Base-by-base conservation (phyloP, 192 early-diverging fungal genomes). In the Umbelopsis isabellina region DNA sequence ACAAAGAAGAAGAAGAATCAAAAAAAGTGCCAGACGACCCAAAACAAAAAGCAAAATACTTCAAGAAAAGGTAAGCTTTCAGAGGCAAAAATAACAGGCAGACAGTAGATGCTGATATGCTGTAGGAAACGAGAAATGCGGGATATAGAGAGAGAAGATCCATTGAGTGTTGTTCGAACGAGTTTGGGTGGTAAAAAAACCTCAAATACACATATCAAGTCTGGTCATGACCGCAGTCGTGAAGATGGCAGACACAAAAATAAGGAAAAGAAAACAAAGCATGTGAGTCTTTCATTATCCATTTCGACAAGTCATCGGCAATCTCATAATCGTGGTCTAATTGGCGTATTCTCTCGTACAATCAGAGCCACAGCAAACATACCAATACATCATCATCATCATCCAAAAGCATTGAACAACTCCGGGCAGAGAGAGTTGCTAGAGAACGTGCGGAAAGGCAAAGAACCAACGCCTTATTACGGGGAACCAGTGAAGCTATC, bases 401-500 rank as follows among this genome's bases (percentile, higher is more conserved):
- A 8, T 49, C 72, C 23, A 66, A 70, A 13, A 68, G 65, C 49
- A 83, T 88, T 45, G 81, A 80, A 33, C 70, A 58, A 10, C 67
- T 88, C 18, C 76, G 86, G 9, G 75, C 51, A 18, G 84, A 88
- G 50, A 64, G 65, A 12, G 55, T 72, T 47, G 86, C 84, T 33
- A 70, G 72, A 11, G 33, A 51, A 25, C 76, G 79, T 8, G 21
- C 55, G 18, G 55, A 22, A 53, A 50, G 25, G 18, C 53, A n/a
- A 20, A 73, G 37, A 33, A 66, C 21, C 46, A 52, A 41, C 55
- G 68, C 30, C 12, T 37, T 49, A 27, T 2, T 68, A 50, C 48
- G 30, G 0, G 37, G 12, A n/a, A 10, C 21, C 27, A 49, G n/a
- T 4, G n/a, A 45, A 11, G 10, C 21, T 6, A 49, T 41, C 44